Base-by-base conservation (phyloP, 2,329 filamentous ascomycete genomes). In the Corinectria fuckeliana region DNA sequence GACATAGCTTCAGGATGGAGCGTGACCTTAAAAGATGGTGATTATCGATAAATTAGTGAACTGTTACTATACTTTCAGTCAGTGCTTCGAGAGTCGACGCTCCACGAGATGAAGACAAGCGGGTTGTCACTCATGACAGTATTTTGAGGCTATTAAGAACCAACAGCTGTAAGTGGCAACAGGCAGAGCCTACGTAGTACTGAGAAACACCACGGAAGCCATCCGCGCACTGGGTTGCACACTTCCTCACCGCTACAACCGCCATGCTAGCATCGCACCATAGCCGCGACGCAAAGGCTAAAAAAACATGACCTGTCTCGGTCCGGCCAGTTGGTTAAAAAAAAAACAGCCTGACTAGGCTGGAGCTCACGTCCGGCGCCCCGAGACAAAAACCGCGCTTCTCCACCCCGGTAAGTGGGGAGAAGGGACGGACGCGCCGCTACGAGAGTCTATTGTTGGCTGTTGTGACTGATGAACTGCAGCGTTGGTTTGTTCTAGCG, bases 11-110 rank as follows among this genome's bases (percentile, higher is more conserved):
- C 28, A 51, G 58, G 52, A 60, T 48, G 67, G 67, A 62, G 67
- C 68, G 60, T 66, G 59, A 63, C 61, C 64, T 51, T 57, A 69
- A 64, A 57, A 69, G 52, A 20, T 51, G 54, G 50, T 21, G 51
- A 42, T 54, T 56, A 42, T 58, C 51, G 38, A 66, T 48, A 18
- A 39, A 26, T 18, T 18, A 28, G n/a, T 45, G 25, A 45, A 28
- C 11, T 18, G n/a, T 28, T 11, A 13, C n/a, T 11, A 7, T 28
- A 2, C 13, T 14, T 11, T 25, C 4, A 16, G n/a, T 45, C 41
- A 13, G 5, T 8, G 21, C 11, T 21, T 8, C 14, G 8, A n/a
- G 7, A 26, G 41, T 11, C 8, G 2, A 9, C 3, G 9, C n/a
- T 5, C 14, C 10, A 10, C 21, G 1, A 10, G 13, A 44, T 11